phyloP scores from a whole-genome alignment of 129 eudicot genomes.

The Helichrysum umbraculigerum region DNA sequence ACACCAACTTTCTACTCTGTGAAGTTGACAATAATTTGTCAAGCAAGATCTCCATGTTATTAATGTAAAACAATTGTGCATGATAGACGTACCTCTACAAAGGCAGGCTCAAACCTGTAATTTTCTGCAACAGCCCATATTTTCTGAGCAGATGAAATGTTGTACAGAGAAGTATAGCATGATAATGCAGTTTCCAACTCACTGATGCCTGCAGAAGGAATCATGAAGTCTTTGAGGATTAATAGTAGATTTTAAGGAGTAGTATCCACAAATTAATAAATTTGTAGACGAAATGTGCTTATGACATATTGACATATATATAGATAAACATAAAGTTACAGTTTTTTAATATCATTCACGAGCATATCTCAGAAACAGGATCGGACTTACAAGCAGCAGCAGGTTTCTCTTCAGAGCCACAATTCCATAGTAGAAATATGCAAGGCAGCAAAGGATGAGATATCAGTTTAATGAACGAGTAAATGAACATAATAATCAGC shows the following conservation, averaged over 20 bases:
- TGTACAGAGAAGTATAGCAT: constrained; percentile 46
- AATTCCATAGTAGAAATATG: constrained; percentile 44
- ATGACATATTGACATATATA: neutral
- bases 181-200: constrained; percentile 65
- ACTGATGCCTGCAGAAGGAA: constrained; percentile 31
- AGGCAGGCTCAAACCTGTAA: constrained; percentile 91
- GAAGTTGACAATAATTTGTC: constrained; percentile 15
- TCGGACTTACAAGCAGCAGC: constrained; percentile 81
- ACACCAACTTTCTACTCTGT: constrained; percentile 34
- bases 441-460: constrained; percentile 38
- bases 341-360: neutral
- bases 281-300: neutral
- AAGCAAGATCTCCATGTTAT: neutral
- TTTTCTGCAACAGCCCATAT: constrained; percentile 97
- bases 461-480: constrained; percentile 31
- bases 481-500: neutral
- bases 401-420: constrained; percentile 76
- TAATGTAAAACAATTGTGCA: constrained; percentile 9
- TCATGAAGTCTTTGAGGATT: constrained; percentile 24
- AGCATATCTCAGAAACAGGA: constrained; percentile 1
- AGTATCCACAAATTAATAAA: neutral
- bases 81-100: constrained; percentile 73
- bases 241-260: neutral
- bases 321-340: constrained; percentile 11
- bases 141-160: constrained; percentile 41